Conservation (phyloP, 169 alveolate species). For the Amoebophrya sp. region DNA sequence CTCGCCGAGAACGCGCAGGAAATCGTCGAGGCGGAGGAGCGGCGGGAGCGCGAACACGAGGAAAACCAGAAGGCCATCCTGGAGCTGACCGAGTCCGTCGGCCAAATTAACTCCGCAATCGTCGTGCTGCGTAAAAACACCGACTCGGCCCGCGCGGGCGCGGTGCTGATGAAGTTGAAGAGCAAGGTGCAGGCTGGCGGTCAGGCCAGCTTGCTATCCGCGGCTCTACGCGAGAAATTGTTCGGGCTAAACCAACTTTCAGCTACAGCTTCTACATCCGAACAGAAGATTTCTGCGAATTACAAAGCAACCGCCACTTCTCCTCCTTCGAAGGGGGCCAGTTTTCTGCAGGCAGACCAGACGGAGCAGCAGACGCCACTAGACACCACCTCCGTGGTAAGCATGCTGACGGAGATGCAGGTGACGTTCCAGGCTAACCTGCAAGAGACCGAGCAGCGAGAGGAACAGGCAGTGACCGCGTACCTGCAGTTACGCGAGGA, state of each 20-base stretch:
- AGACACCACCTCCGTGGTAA: neutral
- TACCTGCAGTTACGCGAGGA: neutral
- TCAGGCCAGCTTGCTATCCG: neutral
- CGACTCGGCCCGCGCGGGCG: neutral
- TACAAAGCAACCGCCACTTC: too few relatives aligned
- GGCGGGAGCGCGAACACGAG: neutral
- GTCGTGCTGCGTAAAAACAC: neutral
- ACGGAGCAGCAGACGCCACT: neutral
- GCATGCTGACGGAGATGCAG: neutral
- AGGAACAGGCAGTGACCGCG: neutral
- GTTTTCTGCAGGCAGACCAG: neutral
- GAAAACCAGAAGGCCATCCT: constrained; percentile 1
- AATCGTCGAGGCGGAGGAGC: neutral
- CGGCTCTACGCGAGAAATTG: neutral
- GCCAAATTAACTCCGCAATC: neutral
- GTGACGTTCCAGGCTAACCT: neutral
- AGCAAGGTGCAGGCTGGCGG: neutral
- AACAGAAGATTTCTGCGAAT: too few relatives aligned
- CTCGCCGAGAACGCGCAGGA: neutral
- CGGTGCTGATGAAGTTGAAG: neutral
- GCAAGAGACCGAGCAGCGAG: neutral
- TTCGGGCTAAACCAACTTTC: too few relatives aligned
- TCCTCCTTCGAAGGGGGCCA: neutral
- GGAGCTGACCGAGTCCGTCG: neutral
- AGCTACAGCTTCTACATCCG: neutral